Evolutionary conservation across 2,329 filamentous ascomycete genomes (phyloP), one percentile per base, ranked within the genome.

Genomic region (Coniochaeta hoffmannii): DNA sequence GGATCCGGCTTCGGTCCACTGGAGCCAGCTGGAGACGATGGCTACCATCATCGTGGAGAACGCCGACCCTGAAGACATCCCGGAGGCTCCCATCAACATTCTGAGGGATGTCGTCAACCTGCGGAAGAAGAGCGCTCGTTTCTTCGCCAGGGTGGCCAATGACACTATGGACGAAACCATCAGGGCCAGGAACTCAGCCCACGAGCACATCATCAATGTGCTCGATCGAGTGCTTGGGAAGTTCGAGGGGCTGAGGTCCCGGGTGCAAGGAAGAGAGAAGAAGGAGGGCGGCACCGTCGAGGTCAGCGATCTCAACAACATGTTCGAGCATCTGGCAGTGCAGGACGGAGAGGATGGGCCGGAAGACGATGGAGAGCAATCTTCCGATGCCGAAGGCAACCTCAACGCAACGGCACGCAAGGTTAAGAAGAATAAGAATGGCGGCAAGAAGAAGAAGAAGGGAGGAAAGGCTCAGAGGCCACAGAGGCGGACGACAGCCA

Each of bases 171-270:
- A 62, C 36, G 57, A 60, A 9, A 61, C 57, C 26, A 14, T 63
- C 38, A 58, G 60, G 54, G 55, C 59, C 38, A 64, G 58, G 53
- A 66, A 64, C 24, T 56, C 57, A 3, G 57, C 56, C 2, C 64
- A 67, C 44, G 59, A 60, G 17, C 63, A 66, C 55, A 64, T 65
- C 41, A 64, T 67, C 53, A 55, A 57, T 19, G 62, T 68, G 1
- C 63, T 67, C 3, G 65, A 65, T 46, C 55, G 61, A 6, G 58
- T 65, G 35, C 57, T 66, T 46, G 56, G 54, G 32, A 60, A 57
- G 54, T 60, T 66, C 11, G 61, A 66, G n/a, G 54, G 17, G 9
- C 55, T 64, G 22, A 54, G 61, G 14, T 59, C 56, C 24, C 60
- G 49, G 30, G 30, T 38, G 17, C 54, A 17, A 32, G 14, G 14